Base-by-base conservation (phyloP, 2,329 filamentous ascomycete species). In the Colletotrichum theobromicola region DNA sequence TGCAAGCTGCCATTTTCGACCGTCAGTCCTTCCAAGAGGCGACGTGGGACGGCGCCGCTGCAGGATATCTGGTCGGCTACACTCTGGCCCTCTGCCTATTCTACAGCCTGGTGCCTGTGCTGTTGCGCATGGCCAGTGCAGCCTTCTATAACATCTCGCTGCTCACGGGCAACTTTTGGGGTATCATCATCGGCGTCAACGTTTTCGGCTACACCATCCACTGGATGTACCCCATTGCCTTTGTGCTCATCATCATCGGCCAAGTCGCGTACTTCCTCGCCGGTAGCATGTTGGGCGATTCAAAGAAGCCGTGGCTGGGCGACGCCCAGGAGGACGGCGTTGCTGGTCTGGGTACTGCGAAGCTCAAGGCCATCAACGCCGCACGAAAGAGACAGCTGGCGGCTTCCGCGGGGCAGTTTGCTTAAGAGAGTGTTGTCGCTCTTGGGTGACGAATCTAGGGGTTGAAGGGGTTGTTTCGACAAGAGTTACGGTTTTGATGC, bases 61-160 rank as follows among this genome's bases (percentile, higher is more conserved):
- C 90, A 46, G 95, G 95, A 24, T 98, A 97, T 83, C 87, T 98
- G 46, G 88, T 93, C n/a, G 97, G 96, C 1, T 99, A 96, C 85
- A 98, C 97, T 0, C 84, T 98, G 21, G 92, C 93, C 74, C 89
- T 99, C 26, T 88, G 90, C 68, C 85, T 97, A 74, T 99, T 99
- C 86, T 99, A 99, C 87, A 92, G 93, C 9, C 88, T 97, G 4
- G 95, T 94, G 0, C 97, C 97, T 1, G 86, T 98, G 69, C 90
- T 99, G 76, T 93, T 98, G 85, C 94, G 97, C 77, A 94, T 98
- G 87, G 94, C 94, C 32, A 94, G 92, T 18, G 97, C 97, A 4
- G 96, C 96, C 24, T 98, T 99, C 86, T 97, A 98, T 88, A 98
- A 99, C 84, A 98, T 98, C 80, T 96, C 94, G 9, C 88, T 99